phyloP scores from a whole-genome alignment of 75 land plant species.

The Chamaecyparis obtusa region DNA sequence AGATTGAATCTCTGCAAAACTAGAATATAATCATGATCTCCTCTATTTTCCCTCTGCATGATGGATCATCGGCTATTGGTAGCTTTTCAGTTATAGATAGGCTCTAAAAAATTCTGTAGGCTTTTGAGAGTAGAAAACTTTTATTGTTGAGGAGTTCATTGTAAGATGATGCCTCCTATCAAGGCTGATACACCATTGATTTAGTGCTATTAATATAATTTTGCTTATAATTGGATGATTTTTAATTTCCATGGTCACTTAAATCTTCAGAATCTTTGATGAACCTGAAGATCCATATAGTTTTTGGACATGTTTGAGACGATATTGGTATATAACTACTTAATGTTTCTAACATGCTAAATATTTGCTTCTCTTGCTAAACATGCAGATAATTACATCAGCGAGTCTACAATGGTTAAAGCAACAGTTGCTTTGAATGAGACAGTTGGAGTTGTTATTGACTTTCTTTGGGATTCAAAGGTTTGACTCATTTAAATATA shows the following conservation, averaged over 20 bases:
- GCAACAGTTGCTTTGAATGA: constrained; percentile 64
- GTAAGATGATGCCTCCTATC: neutral
- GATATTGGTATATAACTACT: no score
- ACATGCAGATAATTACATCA: constrained; percentile 29
- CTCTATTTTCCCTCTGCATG: neutral
- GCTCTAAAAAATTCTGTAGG: neutral
- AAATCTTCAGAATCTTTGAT: neutral
- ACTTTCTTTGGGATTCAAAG: constrained; percentile 86
- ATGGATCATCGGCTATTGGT: neutral
- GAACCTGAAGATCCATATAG: neutral
- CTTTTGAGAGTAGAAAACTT: neutral
- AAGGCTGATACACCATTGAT: neutral
- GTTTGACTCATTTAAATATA: constrained; percentile 26
- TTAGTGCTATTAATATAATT: neutral
- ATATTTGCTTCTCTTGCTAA: neutral
- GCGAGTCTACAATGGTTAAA: constrained; percentile 47
- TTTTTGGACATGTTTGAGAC: constrained; percentile 1
- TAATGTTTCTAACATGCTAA: neutral
- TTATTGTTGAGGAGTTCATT: neutral
- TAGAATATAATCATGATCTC: no score
- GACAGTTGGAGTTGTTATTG: constrained; percentile 64
- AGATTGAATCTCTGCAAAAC: no score
- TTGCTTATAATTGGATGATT: neutral
- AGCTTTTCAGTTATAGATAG: neutral
- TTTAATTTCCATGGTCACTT: neutral